These are phyloP conservation scores for Lepidium africanum DNA, from an alignment of 345 rosid species.

Conservation along the genomic window DNA sequence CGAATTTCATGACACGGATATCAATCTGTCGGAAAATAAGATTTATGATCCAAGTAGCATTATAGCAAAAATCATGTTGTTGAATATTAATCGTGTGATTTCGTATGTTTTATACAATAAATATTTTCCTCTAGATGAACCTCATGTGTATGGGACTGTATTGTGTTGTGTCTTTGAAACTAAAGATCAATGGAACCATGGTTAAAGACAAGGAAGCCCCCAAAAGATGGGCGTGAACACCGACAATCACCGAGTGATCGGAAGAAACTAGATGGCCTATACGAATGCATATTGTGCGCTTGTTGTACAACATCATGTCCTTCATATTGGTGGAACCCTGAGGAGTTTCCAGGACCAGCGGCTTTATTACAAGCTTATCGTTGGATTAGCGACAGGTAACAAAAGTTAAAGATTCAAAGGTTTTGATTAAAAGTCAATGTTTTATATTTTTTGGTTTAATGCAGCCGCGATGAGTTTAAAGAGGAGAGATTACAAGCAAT, in stretches of 20 bases:
- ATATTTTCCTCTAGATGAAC: background rate
- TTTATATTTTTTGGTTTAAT: background rate
- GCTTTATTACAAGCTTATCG: constrained; percentile 54
- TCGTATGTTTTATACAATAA: background rate
- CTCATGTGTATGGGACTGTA: background rate
- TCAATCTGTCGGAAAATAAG: no score
- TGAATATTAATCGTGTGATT: background rate
- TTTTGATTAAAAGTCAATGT: background rate
- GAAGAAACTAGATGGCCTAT: constrained; percentile 56
- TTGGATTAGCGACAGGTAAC: constrained; percentile 56
- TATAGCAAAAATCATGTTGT: no score
- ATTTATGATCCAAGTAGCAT: no score
- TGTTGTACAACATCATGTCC: constrained; percentile 65
- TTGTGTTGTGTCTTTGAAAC: background rate
- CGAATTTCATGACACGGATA: no score
- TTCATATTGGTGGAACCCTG: constrained; percentile 72
- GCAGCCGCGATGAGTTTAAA: constrained; percentile 49
- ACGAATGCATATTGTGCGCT: constrained; percentile 71
- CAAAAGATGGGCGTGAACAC: constrained; percentile 40
- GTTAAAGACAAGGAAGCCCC: constrained; percentile 42
- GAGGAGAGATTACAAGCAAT: constrained; percentile 42
- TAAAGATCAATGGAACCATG: constrained; percentile 61
- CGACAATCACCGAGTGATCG: constrained; percentile 44
- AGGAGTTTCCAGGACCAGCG: constrained; percentile 59
- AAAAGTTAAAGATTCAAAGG: background rate